Evolutionary conservation across 441 rosid genomes (phyloP).

Genomic region (Gossypium aridum): DNA sequence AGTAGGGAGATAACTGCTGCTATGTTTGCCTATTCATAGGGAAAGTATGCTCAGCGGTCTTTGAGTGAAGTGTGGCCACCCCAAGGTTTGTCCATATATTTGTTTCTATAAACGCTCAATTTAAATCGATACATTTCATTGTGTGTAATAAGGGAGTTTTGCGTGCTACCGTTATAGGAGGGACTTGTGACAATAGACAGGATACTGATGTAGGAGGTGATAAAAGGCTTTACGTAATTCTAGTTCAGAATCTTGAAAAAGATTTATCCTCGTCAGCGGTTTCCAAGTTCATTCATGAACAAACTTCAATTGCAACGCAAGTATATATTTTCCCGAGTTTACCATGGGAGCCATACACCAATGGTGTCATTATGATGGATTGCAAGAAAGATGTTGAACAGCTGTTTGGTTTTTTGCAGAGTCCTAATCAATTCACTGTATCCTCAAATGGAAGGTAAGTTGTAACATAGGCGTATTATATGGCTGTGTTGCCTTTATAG

Average conservation of each 20-base stretch:
- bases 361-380: slow-evolving; percentile 28
- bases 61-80: background rate
- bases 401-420: slow-evolving; percentile 27
- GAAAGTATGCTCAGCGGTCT: background rate
- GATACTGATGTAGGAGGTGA: slow-evolving; percentile 40
- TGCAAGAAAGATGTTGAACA: slow-evolving; percentile 20
- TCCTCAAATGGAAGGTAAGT: slow-evolving; percentile 41
- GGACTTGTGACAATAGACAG: slow-evolving; percentile 5
- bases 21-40: slow-evolving; percentile 19
- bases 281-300: slow-evolving; percentile 27
- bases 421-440: slow-evolving; percentile 30
- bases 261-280: slow-evolving; percentile 28
- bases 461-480: background rate
- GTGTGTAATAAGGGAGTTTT: background rate
- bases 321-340: slow-evolving; percentile 35
- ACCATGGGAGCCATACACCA: slow-evolving; percentile 24
- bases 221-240: slow-evolving; percentile 5
- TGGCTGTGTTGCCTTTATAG: background rate
- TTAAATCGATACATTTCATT: background rate
- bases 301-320: slow-evolving; percentile 23
- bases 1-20: background rate
- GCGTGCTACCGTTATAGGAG: background rate
- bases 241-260: slow-evolving; percentile 43
- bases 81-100: slow-evolving; percentile 23
- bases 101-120: background rate